A percentile compares a stretch with the other conserved stretches of the same genome.
These are phyloP conservation scores for Populus simonii DNA, from an alignment of 345 rosid species.

Conservation along the genomic window DNA sequence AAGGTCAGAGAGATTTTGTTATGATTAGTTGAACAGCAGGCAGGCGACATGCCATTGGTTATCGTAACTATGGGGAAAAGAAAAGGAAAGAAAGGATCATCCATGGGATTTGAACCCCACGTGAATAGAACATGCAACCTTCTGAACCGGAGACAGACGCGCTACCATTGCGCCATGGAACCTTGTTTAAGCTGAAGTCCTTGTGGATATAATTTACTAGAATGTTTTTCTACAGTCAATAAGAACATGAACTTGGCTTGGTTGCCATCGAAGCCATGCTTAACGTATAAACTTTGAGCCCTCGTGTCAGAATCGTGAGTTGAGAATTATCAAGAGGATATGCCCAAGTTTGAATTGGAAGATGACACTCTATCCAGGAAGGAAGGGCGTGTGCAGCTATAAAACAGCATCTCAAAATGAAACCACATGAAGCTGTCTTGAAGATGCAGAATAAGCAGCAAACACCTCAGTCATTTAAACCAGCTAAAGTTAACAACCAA, in stretches of 20 bases:
- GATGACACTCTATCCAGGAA: neutral
- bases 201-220: too few relatives aligned
- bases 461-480: neutral
- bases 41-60: neutral
- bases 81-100: neutral
- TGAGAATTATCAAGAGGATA: neutral
- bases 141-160: constrained; percentile 99
- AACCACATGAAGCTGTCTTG: neutral
- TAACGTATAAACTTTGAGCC: neutral
- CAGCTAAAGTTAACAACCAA: neutral
- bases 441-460: neutral
- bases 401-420: neutral
- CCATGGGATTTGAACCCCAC: constrained; percentile 57
- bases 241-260: neutral
- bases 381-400: neutral
- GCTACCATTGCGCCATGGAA: constrained; percentile 99
- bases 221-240: accelerated
- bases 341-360: neutral
- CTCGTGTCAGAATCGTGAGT: neutral
- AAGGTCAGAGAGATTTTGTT: neutral
- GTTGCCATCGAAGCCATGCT: neutral
- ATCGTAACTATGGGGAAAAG: neutral
- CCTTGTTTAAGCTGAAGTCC: constrained; percentile 15
- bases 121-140: constrained; percentile 98
- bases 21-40: too few relatives aligned